phyloP scores from a whole-genome alignment of 441 rosid genomes.

The Isatis lusitanica region DNA sequence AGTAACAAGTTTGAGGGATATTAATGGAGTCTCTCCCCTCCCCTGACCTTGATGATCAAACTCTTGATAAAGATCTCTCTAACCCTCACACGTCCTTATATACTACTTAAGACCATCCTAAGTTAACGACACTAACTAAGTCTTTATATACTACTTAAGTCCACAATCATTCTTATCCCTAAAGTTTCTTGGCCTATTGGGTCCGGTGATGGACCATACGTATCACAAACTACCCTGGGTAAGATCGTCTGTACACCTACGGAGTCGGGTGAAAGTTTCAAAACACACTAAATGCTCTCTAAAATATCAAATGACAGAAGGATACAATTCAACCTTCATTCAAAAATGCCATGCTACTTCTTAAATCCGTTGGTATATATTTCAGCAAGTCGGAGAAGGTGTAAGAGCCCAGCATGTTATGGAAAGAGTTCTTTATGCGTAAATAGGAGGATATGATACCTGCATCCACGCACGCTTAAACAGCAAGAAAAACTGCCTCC shows the following conservation, averaged over 20 bases:
- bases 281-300: background rate
- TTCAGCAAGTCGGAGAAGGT: background rate
- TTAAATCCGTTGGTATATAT: background rate
- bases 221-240: background rate
- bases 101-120: too few relatives aligned
- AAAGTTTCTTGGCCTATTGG: too few relatives aligned
- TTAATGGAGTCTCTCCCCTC: too few relatives aligned
- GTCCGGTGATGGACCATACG: too few relatives aligned
- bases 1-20: too few relatives aligned
- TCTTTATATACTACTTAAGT: too few relatives aligned
- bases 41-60: too few relatives aligned
- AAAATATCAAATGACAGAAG: background rate
- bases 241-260: background rate
- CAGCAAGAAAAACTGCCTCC: constrained; percentile 88
- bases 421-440: constrained; percentile 8
- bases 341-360: background rate
- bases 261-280: background rate
- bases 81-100: too few relatives aligned
- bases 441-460: constrained; percentile 47
- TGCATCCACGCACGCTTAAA: constrained; percentile 97
- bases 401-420: background rate
- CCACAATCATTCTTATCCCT: too few relatives aligned
- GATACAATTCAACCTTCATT: background rate
- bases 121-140: too few relatives aligned
- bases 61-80: too few relatives aligned